Conservation (phyloP, 2,329 filamentous ascomycete species). For the Pleomassaria siparia region DNA sequence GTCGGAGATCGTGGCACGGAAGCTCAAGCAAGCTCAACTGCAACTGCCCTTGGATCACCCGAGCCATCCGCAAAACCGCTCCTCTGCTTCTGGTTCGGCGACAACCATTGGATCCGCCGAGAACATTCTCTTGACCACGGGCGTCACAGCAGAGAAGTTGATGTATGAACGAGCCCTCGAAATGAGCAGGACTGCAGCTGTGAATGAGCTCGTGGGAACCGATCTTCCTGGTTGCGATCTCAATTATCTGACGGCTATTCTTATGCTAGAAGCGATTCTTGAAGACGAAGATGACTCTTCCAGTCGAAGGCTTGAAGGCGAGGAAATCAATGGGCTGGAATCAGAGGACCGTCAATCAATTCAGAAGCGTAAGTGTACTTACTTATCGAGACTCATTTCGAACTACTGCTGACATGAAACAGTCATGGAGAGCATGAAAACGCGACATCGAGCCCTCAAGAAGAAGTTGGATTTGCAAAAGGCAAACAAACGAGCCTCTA, state of each 20-base stretch:
- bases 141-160: conserved; percentile 90
- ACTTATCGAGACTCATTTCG: neutral
- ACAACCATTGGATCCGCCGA: conserved; percentile 67
- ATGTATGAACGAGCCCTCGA: conserved; percentile 98
- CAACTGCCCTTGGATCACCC: conserved; percentile 82
- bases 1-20: conserved; percentile 88
- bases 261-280: conserved; percentile 91
- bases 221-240: conserved; percentile 87
- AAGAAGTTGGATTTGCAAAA: conserved; percentile 50
- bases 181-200: conserved; percentile 92
- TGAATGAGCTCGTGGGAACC: conserved; percentile 92
- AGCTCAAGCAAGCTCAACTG: conserved; percentile 82
- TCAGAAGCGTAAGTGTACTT: conserved; percentile 69
- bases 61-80: conserved; percentile 79
- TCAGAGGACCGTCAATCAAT: conserved; percentile 73
- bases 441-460: conserved; percentile 45
- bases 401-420: conserved; percentile 22
- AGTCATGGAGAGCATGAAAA: conserved; percentile 51
- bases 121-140: conserved; percentile 80
- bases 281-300: conserved; percentile 71
- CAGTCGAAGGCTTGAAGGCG: conserved; percentile 50
- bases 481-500: conserved; percentile 38
- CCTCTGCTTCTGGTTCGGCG: conserved; percentile 58
- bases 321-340: conserved; percentile 59
- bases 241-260: conserved; percentile 88